Base-by-base conservation (phyloP, 164 flowering plant species). In the Macadamia integrifolia region DNA sequence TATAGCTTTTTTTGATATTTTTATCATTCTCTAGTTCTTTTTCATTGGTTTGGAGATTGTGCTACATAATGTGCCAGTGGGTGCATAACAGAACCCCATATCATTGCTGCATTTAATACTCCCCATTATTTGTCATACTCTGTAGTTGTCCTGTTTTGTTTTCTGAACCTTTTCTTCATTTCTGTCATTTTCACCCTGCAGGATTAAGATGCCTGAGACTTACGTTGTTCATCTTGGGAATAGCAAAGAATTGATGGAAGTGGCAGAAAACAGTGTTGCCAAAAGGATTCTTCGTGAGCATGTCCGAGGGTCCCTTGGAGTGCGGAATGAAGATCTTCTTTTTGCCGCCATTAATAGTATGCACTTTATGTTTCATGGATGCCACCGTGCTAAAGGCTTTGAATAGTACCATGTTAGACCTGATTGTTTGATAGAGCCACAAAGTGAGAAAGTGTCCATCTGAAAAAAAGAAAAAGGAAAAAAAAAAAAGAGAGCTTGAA, bases 221-320 rank as follows among this genome's bases (percentile, higher is more conserved):
- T 85, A 87, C 84, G 98, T 89, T 75, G 99, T 94, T 57, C 99
- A 94, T 75, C 92, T 94, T 72, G 99, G 99, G 23, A 94, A 94
- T 74, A 94, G 98, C 82, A 92, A 89, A 72, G 99, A 90, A 50
- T 82, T 94, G 35, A 92, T 92, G 98, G 91, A 89, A 71, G 87
- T 92, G 32, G 98, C 99, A 69, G 97, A 90, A 82, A 84, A 87
- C 69, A 81, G 74, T 79, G 91, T 94, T 40, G 98, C 99, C 9
- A 92, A 75, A 78, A 85, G 94, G 77, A 85, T 88, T 71, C 83
- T 94, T 1, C 88, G 90, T 69, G 98, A 94, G 78, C 99, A 94
- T 81, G 82, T 92, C n/a, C 75, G 99, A 35, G 98, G 88, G 70
- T 84, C 89, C 32, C 88, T 94, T 65, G 97, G 97, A 77, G 89